phyloP scores from a whole-genome alignment of 2,329 filamentous ascomycete genomes.

The Penicillium sp. region DNA sequence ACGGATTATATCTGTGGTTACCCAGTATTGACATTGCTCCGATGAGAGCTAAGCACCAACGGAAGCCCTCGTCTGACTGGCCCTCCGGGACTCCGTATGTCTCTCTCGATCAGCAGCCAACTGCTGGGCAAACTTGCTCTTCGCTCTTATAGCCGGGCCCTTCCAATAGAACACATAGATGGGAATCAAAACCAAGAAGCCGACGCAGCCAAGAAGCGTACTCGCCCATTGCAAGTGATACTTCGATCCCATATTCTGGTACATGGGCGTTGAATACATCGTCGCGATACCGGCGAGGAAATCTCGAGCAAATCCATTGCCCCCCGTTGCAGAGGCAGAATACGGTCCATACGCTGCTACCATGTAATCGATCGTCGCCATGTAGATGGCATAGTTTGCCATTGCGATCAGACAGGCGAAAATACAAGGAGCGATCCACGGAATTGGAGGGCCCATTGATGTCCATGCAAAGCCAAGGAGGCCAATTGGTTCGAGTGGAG shows the following conservation, averaged over 20 bases:
- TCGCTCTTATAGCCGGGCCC: conserved; percentile 54
- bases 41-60: background rate
- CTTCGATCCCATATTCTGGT: conserved; percentile 48
- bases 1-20: background rate
- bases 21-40: background rate
- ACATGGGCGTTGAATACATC: conserved; percentile 67
- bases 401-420: conserved; percentile 69
- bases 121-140: conserved; percentile 26
- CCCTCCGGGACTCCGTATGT: conserved; percentile 13
- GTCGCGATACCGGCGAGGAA: conserved; percentile 73
- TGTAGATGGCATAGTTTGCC: conserved; percentile 74
- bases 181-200: conserved; percentile 54
- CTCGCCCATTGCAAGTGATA: conserved; percentile 56
- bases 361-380: conserved; percentile 79
- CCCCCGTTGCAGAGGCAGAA: conserved; percentile 72
- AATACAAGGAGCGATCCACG: conserved; percentile 70
- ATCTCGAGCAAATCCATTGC: conserved; percentile 73
- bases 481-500: conserved; percentile 55
- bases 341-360: conserved; percentile 73
- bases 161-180: conserved; percentile 61
- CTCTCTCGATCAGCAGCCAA: conserved; percentile 21
- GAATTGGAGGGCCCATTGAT: conserved; percentile 61
- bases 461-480: conserved; percentile 72
- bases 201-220: conserved; percentile 55
- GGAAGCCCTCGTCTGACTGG: conserved; percentile 8